These are phyloP conservation scores for Globisporangium heterothallicum DNA, from an alignment of 352 stramenopile genomes.

Conservation along the genomic window DNA sequence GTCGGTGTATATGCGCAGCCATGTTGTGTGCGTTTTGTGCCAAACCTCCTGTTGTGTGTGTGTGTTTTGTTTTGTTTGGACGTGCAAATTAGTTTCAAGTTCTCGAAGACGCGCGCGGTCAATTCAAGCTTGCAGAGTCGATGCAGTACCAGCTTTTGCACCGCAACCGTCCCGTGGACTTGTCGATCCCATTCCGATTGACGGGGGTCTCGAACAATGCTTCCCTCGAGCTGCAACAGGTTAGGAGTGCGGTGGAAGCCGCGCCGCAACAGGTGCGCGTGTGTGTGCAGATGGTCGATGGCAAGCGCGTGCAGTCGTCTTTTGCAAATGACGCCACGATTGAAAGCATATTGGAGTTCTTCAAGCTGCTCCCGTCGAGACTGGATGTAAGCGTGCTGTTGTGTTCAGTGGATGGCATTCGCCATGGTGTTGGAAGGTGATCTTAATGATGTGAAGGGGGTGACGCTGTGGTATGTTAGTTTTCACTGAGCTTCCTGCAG, in stretches of 20 bases:
- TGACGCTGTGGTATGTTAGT: conserved; percentile 23
- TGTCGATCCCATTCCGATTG: conserved; percentile 81
- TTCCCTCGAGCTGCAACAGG: conserved; percentile 50
- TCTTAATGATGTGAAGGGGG: background rate
- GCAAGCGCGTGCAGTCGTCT: conserved; percentile 64
- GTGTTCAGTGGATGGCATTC: too few relatives aligned
- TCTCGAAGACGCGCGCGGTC: conserved; percentile 44
- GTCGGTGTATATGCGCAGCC: background rate
- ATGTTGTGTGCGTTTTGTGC: too few relatives aligned
- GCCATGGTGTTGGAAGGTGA: background rate
- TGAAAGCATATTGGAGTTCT: conserved; percentile 45
- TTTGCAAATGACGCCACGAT: conserved; percentile 57
- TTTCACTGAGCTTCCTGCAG: conserved; percentile 77
- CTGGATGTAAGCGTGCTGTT: conserved; percentile 27
- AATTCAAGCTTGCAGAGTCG: conserved; percentile 44
- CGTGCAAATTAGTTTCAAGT: conserved; percentile 58
- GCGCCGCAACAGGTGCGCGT: conserved; percentile 57
- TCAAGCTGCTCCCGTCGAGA: conserved; percentile 41
- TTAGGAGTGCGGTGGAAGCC: conserved; percentile 21
- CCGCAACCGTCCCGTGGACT: conserved; percentile 53
- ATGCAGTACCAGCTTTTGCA: conserved; percentile 60
- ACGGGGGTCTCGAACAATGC: conserved; percentile 86
- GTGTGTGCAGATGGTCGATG: conserved; percentile 70
- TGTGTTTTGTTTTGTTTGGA: background rate
- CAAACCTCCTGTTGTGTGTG: too few relatives aligned